phyloP scores from a whole-genome alignment of 2,329 filamentous ascomycete genomes.

The Diaporthe longicolla region DNA sequence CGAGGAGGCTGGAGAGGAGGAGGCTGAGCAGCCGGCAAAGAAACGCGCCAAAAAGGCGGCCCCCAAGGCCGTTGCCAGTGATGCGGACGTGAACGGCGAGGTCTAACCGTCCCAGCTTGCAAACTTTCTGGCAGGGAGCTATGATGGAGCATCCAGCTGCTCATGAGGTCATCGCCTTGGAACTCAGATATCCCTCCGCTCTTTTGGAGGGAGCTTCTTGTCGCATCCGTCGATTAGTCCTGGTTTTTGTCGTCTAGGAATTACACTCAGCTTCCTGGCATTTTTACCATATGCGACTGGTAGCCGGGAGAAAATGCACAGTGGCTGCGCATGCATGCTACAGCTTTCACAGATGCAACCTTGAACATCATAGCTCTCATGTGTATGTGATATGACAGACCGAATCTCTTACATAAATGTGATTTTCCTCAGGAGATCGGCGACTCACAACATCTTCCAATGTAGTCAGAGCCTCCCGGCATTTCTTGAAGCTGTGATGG shows the following conservation, averaged over 20 bases:
- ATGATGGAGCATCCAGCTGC: neutral
- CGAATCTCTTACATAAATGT: neutral
- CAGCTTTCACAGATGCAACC: neutral
- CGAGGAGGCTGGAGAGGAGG: neutral
- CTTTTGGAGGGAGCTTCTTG: neutral
- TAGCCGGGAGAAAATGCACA: neutral
- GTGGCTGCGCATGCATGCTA: neutral
- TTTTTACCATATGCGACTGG: neutral
- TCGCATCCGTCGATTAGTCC: neutral
- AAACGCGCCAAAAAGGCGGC: conserved; percentile 19
- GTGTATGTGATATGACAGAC: neutral
- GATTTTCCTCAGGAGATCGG: too few species aligned
- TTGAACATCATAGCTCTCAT: neutral
- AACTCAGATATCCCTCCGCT: neutral
- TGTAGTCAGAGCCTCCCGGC: neutral
- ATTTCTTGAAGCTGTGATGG: neutral
- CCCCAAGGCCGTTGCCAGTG: neutral
- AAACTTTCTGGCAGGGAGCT: neutral
- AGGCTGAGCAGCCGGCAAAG: conserved; percentile 5
- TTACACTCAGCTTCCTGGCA: too few species aligned
- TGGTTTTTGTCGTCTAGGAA: neutral
- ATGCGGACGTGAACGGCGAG: neutral
- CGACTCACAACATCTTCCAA: too few species aligned
- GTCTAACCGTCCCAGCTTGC: neutral
- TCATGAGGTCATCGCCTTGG: neutral